phyloP scores from a whole-genome alignment of 2,329 filamentous ascomycete genomes.

The Sphaerulina vaccinii region DNA sequence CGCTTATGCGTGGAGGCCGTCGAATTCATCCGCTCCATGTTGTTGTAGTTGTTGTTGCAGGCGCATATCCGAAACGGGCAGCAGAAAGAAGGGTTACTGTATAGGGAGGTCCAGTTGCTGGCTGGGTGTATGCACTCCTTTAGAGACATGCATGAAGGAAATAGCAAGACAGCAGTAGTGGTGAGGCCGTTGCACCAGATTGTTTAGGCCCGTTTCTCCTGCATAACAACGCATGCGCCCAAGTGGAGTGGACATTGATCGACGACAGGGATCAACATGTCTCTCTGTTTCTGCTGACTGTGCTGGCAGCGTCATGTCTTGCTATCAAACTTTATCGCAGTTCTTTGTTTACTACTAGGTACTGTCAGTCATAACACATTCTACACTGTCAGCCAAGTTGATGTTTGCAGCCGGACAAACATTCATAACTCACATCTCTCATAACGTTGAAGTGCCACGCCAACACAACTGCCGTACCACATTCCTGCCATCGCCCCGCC shows the following conservation, averaged over 20 bases:
- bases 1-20: constrained; percentile 19
- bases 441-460: not conserved
- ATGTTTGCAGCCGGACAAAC: not conserved
- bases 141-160: too few species aligned
- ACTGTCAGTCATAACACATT: not conserved
- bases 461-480: not conserved
- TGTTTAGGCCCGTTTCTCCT: not conserved
- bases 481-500: too few species aligned
- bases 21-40: constrained; percentile 17
- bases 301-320: not conserved
- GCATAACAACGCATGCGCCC: too few species aligned
- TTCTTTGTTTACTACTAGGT: not conserved
- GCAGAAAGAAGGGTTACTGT: not conserved
- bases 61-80: not conserved
- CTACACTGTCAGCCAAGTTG: not conserved
- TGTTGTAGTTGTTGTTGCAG: constrained; percentile 2
- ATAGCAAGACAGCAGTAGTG: too few species aligned
- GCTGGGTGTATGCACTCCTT: not conserved
- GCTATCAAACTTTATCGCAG: not conserved
- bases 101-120: too few species aligned
- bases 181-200: too few species aligned
- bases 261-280: not conserved
- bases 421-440: not conserved
- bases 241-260: too few species aligned
- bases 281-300: not conserved